Base-by-base conservation (phyloP, 257 asterid species). In the Echites panduratus region DNA sequence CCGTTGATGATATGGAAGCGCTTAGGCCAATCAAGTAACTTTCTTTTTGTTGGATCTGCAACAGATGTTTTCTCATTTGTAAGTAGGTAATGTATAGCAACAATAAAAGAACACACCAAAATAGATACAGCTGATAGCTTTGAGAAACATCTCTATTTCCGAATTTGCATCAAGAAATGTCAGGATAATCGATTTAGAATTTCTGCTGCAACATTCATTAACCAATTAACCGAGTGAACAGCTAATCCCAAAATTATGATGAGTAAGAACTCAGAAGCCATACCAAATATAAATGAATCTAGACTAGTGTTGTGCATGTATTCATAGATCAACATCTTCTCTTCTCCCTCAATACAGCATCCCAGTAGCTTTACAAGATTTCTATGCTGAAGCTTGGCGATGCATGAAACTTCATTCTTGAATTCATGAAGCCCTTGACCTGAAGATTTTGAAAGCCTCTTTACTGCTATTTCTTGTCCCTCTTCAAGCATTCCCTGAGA, bases 301-400 rank as follows among this genome's bases (percentile, higher is more conserved):
- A 83, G 74, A 75, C 86, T 79, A 43, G 48, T 77, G 59, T 79
- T 83, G 11, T 29, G 82, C 86, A 79, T 74, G 74, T 68, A 83
- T 69, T 83, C 87, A 38, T 83, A 83, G 27, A 83, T 58, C 65
- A 83, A 22, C 78, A 80, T 80, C 44, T 52, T 75, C 68, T 49
- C 80, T 82, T 41, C 45, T 73, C 71, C 82, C 53, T 77, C 54
- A 71, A 83, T 10, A 75, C 87, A 80, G 29, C 81, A 80, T 24
- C 87, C 84, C 1, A 80, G 52, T 57, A 83, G 84, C 77, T 70
- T 83, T 19, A 83, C 87, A 7, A 83, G 82, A 75, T 83, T 83
- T 56, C 84, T 76, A 58, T 80, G 87, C 79, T 83, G 84, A 75
- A 82, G 80, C 65, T 82, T 82, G 10, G 80, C 76, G 54, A 79